Base-by-base conservation (phyloP, 306 rosid genomes). In the Delonix regia region DNA sequence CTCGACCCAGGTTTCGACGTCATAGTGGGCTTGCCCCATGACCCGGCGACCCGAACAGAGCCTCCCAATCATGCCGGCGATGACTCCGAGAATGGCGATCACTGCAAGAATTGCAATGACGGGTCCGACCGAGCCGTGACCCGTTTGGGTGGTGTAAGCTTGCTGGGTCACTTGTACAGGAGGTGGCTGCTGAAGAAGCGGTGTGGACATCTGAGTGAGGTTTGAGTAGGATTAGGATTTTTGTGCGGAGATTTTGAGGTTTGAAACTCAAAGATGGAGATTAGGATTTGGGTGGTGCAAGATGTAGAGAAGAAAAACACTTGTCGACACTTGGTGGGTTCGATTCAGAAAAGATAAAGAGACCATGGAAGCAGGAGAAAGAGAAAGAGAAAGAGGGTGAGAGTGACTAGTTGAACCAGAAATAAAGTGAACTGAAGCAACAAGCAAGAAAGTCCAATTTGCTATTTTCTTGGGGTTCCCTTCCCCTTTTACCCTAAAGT, bases 21-120 rank as follows among this genome's bases (percentile, higher is more conserved):
- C 93, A 86, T 84, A 86, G 21, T 84, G 86, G 0, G 83, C 88
- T 13, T 83, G 77, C 59, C 98, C 97, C 88, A 90, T 85, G 83
- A 92, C 80, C 62, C 88, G 93, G 33, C 91, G 92, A 75, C 94
- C 97, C 19, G 94, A 90, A 57, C 98, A 94, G 77, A 94, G 88
- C 62, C 98, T 77, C 0, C 98, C 98, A 5, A 94, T 87, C 90
- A 94, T 85, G 9, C 86, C 97, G 0, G 97, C 94, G 0, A 92
- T 71, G 78, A 92, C 88, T 7, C 93, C 98, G 30, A 94, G 85
- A 67, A 92, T 73, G 15, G 91, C 79, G 73, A 94, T 89, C 28
- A 92, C 83, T 0, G 97, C 94, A 2, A 94, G 88, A 27, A 94
- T 92, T 0, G 83, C 98, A 44, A 94, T 87, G 14, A 92, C 87